Evolutionary conservation across 1,284 basidiomycete genomes (phyloP).

Genomic region (Trichosporon faecale): DNA sequence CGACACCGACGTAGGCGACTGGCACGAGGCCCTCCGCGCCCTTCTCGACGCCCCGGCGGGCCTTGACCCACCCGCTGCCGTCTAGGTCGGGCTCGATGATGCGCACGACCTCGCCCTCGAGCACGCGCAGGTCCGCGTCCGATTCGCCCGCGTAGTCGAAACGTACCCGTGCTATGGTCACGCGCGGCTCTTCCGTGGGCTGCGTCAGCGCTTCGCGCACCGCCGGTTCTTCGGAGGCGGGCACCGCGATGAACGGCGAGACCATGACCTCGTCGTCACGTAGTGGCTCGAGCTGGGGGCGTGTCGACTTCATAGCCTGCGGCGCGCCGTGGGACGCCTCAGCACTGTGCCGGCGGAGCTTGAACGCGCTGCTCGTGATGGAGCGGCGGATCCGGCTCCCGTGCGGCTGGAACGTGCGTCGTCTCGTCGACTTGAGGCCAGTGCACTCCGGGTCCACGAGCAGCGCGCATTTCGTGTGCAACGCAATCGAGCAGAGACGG

Average conservation of each 20-base stretch:
- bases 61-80: slow-evolving; percentile 25
- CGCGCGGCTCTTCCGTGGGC: slow-evolving; percentile 1
- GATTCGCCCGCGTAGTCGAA: slow-evolving; percentile 15
- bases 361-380: slow-evolving; percentile 15
- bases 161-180: slow-evolving; percentile 19
- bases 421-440: slow-evolving; percentile 17
- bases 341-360: slow-evolving; percentile 15
- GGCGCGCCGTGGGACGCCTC: slow-evolving; percentile 23
- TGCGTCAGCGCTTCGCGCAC: slow-evolving; percentile 15
- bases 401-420: neutral
- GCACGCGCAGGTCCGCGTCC: slow-evolving; percentile 11
- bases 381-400: slow-evolving; percentile 17
- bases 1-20: slow-evolving; percentile 13
- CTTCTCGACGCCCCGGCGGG: slow-evolving; percentile 17
- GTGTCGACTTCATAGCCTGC: slow-evolving; percentile 5
- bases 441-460: slow-evolving; percentile 27
- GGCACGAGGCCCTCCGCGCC: slow-evolving; percentile 25
- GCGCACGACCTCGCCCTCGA: slow-evolving; percentile 23
- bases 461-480: slow-evolving; percentile 25
- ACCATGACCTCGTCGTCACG: slow-evolving; percentile 26
- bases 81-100: slow-evolving; percentile 27
- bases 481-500: slow-evolving; percentile 22
- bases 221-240: slow-evolving; percentile 15
- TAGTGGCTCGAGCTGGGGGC: slow-evolving; percentile 18
- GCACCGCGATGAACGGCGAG: slow-evolving; percentile 22